A percentile compares a stretch with the other conserved stretches of the same genome.
phyloP scores from a whole-genome alignment of 2,329 filamentous ascomycete species.

The Ambrosiella cleistominuta region DNA sequence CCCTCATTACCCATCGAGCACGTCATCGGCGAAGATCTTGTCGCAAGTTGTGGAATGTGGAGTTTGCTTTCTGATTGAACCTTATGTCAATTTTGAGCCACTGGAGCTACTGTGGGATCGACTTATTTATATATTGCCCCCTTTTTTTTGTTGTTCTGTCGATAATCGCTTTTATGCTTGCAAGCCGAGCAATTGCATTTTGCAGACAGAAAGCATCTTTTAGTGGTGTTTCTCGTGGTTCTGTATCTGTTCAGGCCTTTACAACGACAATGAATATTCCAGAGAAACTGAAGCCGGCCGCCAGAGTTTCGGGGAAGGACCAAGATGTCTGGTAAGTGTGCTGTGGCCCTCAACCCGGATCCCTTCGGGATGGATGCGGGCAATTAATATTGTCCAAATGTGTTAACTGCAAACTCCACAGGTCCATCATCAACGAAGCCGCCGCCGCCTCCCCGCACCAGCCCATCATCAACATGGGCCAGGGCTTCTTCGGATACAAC shows the following conservation, averaged over 20 bases:
- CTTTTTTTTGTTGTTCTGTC: background rate
- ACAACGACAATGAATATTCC: constrained; percentile 19
- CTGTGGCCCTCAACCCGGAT: too few species aligned
- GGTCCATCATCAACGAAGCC: constrained; percentile 50
- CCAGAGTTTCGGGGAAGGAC: constrained; percentile 30
- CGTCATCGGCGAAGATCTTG: background rate
- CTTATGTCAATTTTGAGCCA: too few species aligned
- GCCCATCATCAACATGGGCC: constrained; percentile 48
- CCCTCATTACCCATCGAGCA: background rate
- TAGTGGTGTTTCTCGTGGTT: background rate
- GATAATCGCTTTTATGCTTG: background rate
- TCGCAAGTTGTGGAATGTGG: background rate
- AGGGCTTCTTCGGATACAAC: constrained; percentile 80
- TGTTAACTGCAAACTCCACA: constrained; percentile 16
- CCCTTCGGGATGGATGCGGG: background rate
- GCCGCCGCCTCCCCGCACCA: constrained; percentile 44
- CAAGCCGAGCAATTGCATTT: background rate
- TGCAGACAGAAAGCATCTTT: background rate
- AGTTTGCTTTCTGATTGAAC: too few species aligned
- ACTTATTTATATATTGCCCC: too few species aligned
- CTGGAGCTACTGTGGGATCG: too few species aligned
- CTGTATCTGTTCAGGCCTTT: background rate
- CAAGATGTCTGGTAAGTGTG: constrained; percentile 34
- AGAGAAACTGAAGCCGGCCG: constrained; percentile 32
- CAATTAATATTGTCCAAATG: background rate